Evolutionary conservation across 129 eudicot species (phyloP).

Genomic region (Chrysanthemum seticuspe): DNA sequence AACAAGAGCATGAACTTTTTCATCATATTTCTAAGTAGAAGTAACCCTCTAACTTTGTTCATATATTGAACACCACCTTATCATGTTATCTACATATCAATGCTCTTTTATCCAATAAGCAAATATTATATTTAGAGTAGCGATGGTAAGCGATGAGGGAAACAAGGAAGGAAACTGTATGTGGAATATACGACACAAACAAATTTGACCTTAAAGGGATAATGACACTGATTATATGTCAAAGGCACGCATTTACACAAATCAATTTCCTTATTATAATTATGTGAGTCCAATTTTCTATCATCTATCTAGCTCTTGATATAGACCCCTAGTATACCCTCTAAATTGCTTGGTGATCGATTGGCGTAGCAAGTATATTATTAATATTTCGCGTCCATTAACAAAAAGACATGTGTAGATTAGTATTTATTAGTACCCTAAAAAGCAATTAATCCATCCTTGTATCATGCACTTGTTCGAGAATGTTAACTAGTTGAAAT

Average conservation of each 20-base stretch:
- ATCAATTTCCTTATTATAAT: conserved; percentile 16
- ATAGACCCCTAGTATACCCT: conserved; percentile 18
- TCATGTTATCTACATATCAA: too few relatives aligned
- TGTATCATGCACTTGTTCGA: conserved; percentile 22
- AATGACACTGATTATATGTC: conserved; percentile 33
- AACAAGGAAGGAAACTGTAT: conserved; percentile 53
- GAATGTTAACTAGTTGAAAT: conserved; percentile 17
- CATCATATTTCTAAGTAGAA: too few relatives aligned
- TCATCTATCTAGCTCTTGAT: background rate
- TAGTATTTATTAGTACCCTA: conserved; percentile 7
- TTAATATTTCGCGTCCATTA: background rate
- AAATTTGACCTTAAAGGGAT: conserved; percentile 38
- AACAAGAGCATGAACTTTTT: too few relatives aligned
- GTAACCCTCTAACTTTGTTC: too few relatives aligned
- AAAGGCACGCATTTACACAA: conserved; percentile 29
- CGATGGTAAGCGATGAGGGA: conserved; percentile 51
- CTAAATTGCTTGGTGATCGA: conserved; percentile 9
- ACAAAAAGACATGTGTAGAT: conserved; percentile 16
- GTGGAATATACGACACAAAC: conserved; percentile 38
- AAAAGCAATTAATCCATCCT: conserved; percentile 23
- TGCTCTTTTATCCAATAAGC: background rate
- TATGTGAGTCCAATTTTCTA: conserved; percentile 11
- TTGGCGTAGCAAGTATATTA: conserved; percentile 13
- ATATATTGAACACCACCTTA: too few relatives aligned
- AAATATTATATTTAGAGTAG: conserved; percentile 14